Evolutionary conservation across 306 rosid species (phyloP), one percentile per base, ranked within the genome.

Genomic region (Herpetospermum pedunculosum): DNA sequence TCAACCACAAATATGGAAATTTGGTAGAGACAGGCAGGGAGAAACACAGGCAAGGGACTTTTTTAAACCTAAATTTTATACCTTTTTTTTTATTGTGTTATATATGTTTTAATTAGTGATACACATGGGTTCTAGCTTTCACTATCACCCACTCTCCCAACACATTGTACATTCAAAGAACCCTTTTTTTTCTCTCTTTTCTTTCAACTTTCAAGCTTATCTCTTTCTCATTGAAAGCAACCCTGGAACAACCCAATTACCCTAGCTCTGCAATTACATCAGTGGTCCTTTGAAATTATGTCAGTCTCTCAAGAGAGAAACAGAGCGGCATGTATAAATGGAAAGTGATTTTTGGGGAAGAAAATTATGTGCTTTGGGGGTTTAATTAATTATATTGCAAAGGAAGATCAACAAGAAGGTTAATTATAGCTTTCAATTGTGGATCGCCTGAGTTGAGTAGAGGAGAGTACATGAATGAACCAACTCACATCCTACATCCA

Each of bases 281-380:
- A 59, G n/a, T 26, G 63, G 35, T 26, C n/a, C 29, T 55, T 35
- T n/a, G 38, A 23, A 26, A 41, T 43, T 68, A 43, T 68, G 73
- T 68, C 73, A 68, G 73, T 25, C 37, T 41, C 41, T 18, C 50
- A 43, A 29, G 18, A 26, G 76, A 73, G 32, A 53, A 2, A 15
- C 14, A 21, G 50, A 14, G 15, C 91, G 95, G 96, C 96, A 79
- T 91, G 96, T 77, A 89, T 81, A 91, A 77, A 81, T 88, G 88
- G 98, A 88, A 89, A 92, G 83, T 64, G n/a, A 77, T 75, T 46
- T 37, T 63, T n/a, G 64, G 41, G 52, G 40, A 44, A 43, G 62
- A 29, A 30, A 30, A 0, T 4, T 13, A 8, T 6, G 55, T 50
- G 12, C 19, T 50, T 50, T 50, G 19, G 9, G 58, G 29, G 58